These are phyloP conservation scores for Acanthamoeba comandoni DNA, from an alignment of 208 protist species.

Conservation along the genomic window DNA sequence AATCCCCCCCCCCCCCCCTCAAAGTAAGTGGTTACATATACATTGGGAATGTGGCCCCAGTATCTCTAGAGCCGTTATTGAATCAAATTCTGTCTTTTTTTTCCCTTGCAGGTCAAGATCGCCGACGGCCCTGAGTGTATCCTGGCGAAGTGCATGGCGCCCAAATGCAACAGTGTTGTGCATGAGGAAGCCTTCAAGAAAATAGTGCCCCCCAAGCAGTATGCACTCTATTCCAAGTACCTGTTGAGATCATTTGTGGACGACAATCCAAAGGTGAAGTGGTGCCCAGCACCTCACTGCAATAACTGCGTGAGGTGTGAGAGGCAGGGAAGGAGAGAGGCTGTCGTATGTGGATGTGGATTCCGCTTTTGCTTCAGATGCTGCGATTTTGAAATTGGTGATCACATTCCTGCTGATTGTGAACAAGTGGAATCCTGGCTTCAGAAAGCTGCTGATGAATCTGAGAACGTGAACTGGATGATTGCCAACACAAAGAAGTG, in stretches of 20 bases:
- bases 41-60: too few relatives aligned
- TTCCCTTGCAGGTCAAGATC: conserved; percentile 75
- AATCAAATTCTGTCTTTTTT: background rate
- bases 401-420: conserved; percentile 74
- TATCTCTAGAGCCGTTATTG: too few relatives aligned
- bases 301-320: conserved; percentile 84
- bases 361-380: conserved; percentile 80
- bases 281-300: conserved; percentile 90
- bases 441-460: conserved; percentile 84
- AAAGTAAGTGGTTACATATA: too few relatives aligned
- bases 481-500: conserved; percentile 89
- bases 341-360: conserved; percentile 85
- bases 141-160: conserved; percentile 79
- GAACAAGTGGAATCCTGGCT: conserved; percentile 84
- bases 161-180: conserved; percentile 82
- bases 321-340: conserved; percentile 77
- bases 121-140: conserved; percentile 80
- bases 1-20: background rate
- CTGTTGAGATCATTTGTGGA: conserved; percentile 86
- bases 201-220: conserved; percentile 68
- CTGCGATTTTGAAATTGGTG: conserved; percentile 66
- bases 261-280: conserved; percentile 89
- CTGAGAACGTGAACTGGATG: conserved; percentile 87
- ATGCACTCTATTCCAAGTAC: conserved; percentile 81
- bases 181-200: conserved; percentile 83